Evolutionary conservation across 106 monocot genomes (phyloP), one percentile per base, ranked within the genome.

Genomic region (Dioscorea zingiberensis): DNA sequence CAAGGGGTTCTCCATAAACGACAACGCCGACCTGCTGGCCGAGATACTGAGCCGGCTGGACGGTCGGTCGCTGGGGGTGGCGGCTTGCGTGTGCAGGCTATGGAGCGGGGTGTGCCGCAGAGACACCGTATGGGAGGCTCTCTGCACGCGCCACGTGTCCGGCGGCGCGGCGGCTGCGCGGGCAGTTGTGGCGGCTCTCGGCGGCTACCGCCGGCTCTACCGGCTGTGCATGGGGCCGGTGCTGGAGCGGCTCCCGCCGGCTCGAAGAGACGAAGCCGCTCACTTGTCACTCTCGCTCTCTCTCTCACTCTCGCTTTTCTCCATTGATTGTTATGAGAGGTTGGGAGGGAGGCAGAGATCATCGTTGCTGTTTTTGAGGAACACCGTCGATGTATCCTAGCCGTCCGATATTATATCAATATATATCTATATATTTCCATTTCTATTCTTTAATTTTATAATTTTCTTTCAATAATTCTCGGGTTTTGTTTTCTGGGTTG

Each of bases 1-100:
- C 30, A 51, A 28, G 21, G 58, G 10, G 47, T 74, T 58, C 74
- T 56, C 44, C 81, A 64, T 88, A 26, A 88, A 84, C 75, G 81
- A 88, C 81, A 84, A 84, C 77, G 72, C 61, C 17, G 88, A 88
- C 81, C 60, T 88, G 12, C 69, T 88, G 3, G 84, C 75, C 0
- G 88, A 88, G 72, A 78, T 88, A 8, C 69, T 88, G 27, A 12
- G 60, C 29, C 72, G 78, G 55, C 78, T 88, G 9, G 84, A 88
- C 73, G 88, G 81, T 48, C 67, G 81, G n/a, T 81, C 88, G 13
- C 84, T 88, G 16, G 77, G 65, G 12, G 77, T 59, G 57, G 81
- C 88, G 2, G 77, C 84, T 9, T 75, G 81, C 75, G 88, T 88
- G 10, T 88, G 88, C 80, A 68, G 81, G 25, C 69, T 78, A 12